Conservation (phyloP, 257 asterid species). For the Solanum boliviense region DNA sequence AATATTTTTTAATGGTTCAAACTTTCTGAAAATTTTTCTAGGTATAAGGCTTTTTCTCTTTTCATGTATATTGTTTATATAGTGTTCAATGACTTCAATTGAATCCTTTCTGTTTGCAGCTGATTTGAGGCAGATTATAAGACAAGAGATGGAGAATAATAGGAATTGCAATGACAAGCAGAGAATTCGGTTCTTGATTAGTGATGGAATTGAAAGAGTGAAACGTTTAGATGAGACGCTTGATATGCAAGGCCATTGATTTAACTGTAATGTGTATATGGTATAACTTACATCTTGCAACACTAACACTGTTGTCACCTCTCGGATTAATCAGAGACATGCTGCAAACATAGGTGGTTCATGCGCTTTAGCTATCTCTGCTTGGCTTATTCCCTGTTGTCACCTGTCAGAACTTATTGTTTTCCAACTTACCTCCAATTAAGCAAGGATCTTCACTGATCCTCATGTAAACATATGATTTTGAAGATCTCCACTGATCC, state of each 20-base stretch:
- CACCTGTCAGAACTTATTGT: not conserved
- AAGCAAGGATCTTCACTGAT: not conserved
- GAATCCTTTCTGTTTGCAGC: slow-evolving; percentile 21
- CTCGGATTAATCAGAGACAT: not conserved
- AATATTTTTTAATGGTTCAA: not conserved
- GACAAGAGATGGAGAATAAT: slow-evolving; percentile 78
- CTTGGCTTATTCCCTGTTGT: not conserved
- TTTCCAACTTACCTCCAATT: not conserved
- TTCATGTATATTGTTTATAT: not conserved
- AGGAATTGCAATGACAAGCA: slow-evolving; percentile 64
- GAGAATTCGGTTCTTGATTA: slow-evolving; percentile 66
- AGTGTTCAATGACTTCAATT: not conserved
- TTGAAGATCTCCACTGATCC: not conserved
- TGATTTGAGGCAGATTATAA: slow-evolving; percentile 56
- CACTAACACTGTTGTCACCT: not conserved
- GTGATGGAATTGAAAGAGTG: slow-evolving; percentile 74
- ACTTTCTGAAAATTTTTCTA: not conserved
- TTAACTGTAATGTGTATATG: not conserved
- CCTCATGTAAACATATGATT: not conserved
- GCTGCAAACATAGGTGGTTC: not conserved
- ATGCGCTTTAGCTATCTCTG: not conserved
- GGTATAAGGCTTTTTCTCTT: not conserved
- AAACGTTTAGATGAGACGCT: slow-evolving; percentile 80
- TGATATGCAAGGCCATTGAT: slow-evolving; percentile 79
- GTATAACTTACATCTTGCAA: not conserved